Base-by-base conservation (phyloP, 208 protist species). In the Leishmania lainsoni region DNA sequence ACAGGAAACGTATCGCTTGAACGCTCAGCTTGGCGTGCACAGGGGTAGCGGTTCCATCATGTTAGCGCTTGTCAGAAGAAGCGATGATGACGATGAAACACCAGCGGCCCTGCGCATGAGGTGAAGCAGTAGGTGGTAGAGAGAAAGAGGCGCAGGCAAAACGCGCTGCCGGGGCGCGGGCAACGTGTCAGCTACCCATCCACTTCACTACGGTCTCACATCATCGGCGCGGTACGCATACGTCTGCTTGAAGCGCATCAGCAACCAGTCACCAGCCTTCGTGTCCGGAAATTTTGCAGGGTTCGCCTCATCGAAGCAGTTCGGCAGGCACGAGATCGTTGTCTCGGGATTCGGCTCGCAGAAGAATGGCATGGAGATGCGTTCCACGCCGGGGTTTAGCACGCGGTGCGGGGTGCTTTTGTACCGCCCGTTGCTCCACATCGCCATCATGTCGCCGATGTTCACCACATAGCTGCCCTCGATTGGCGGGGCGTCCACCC, bases 371-470 rank as follows among this genome's bases (percentile, higher is more conserved):
- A 94, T 93, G 56, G 91, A 95, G 71, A 93, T 90, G 81, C 94
- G 87, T 3, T 94, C 90, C 49, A 93, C 86, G 35, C 90, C 86
- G 29, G 86, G 87, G 83, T 91, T 95, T 70, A 91, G 56, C 39
- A 95, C 93, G 51, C 92, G 90, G 85, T 97, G 93, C 42, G 81
- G 82, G 0, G 91, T 95, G 76, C 89, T 92, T 81, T 89, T 89
- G 87, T 95, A 95, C 70, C 85, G 86, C 29, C 83, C 87, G 83
- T 93, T 94, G 81, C 91, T 97, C 92, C 90, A 94, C 89, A 92
- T 92, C 56, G 83, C 82, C 88, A 97, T 93, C 93, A 97, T 97
- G 83, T 97, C 93, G 12, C 93, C 93, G 80, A 97, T 95, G 84
- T 97, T 97, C 52, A 97, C 91, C 56, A 95, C 92, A 73, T 91